Percentiles rank a stretch among this genome's conserved stretches.
phyloP scores from a whole-genome alignment of 768 basidiomycete genomes.

The Pisolithus marmoratus region DNA sequence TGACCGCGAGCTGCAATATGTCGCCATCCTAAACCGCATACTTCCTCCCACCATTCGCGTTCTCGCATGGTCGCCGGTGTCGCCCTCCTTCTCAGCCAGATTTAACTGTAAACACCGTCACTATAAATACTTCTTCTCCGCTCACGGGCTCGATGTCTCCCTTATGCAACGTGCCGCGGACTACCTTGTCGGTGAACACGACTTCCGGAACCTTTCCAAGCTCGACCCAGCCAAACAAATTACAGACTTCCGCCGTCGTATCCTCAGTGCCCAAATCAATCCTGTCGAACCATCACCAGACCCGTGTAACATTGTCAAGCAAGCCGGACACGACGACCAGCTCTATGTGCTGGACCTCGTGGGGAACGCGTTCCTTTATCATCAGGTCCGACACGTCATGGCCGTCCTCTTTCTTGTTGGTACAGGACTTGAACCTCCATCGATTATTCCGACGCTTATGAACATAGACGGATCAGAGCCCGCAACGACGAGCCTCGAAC shows the following conservation, averaged over 20 bases:
- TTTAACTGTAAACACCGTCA: slow-evolving; percentile 84
- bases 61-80: slow-evolving; percentile 90
- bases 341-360: slow-evolving; percentile 74
- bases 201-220: slow-evolving; percentile 95
- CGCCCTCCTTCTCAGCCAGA: slow-evolving; percentile 75
- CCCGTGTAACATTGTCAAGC: slow-evolving; percentile 11
- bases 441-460: slow-evolving; percentile 65
- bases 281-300: slow-evolving; percentile 25
- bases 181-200: slow-evolving; percentile 80
- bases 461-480: slow-evolving; percentile 47
- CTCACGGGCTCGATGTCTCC: slow-evolving; percentile 56
- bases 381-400: slow-evolving; percentile 95
- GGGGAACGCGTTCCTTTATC: slow-evolving; percentile 88
- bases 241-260: slow-evolving; percentile 64
- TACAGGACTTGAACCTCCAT: slow-evolving; percentile 66
- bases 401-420: slow-evolving; percentile 87
- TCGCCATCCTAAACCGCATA: slow-evolving; percentile 75
- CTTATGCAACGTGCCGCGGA: slow-evolving; percentile 73
- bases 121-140: slow-evolving; percentile 96
- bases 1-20: slow-evolving; percentile 64
- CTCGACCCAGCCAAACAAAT: slow-evolving; percentile 91
- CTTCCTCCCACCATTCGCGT: slow-evolving; percentile 88
- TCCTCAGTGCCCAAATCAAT: slow-evolving; percentile 61
- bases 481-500: slow-evolving; percentile 16
- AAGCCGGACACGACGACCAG: slow-evolving; percentile 17